Conservation (phyloP, 371 early-diverging fungal species). For the Lichtheimia ornata region DNA sequence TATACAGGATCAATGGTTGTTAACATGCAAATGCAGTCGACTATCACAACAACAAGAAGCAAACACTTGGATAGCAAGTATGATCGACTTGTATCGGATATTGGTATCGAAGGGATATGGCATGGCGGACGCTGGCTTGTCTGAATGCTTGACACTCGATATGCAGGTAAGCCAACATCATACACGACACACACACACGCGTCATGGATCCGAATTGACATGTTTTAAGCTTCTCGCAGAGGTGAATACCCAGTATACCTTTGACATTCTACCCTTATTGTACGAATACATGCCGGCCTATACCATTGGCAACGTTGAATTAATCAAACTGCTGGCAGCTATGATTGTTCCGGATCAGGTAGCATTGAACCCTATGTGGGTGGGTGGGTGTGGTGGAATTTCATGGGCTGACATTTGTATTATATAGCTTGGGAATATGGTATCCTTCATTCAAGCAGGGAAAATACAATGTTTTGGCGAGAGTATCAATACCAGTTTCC, state of each 20-base stretch:
- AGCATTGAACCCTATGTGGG: constrained; percentile 2
- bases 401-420: background rate
- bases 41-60: background rate
- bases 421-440: constrained; percentile 21
- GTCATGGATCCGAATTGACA: background rate
- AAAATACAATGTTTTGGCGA: constrained; percentile 28
- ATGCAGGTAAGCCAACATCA: constrained; percentile 21
- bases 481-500: constrained; percentile 4
- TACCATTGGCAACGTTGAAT: constrained; percentile 22
- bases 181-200: background rate
- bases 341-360: constrained; percentile 38
- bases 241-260: constrained; percentile 22
- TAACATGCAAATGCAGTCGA: background rate
- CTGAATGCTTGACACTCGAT: constrained; percentile 26
- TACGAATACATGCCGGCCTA: constrained; percentile 25
- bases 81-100: constrained; percentile 2
- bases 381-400: background rate
- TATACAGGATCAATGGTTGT: background rate
- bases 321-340: constrained; percentile 22
- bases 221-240: constrained; percentile 32
- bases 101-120: background rate
- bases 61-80: constrained; percentile 1
- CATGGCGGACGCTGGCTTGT: constrained; percentile 4
- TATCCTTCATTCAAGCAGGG: constrained; percentile 22
- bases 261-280: constrained; percentile 25